These are phyloP conservation scores for Candida sp. DNA, from an alignment of 1,139 yeast genomes.

Conservation along the genomic window DNA sequence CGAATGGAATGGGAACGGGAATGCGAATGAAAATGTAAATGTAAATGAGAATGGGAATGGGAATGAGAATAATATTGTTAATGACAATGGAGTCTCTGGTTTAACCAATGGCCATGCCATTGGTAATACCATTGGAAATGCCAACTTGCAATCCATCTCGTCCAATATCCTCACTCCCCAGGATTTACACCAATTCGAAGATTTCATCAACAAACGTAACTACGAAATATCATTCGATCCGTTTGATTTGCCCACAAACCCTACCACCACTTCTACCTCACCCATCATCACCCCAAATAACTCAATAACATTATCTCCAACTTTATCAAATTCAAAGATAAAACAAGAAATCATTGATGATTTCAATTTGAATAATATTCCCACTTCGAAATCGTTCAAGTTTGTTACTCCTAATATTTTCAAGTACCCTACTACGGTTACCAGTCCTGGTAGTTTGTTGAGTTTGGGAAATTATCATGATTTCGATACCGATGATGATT, in stretches of 20 bases:
- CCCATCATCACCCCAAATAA: background rate
- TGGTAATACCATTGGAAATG: background rate
- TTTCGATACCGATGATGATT: background rate
- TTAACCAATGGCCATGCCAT: background rate
- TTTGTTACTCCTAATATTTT: conserved; percentile 16
- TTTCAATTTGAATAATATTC: conserved; percentile 35
- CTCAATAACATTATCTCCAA: background rate
- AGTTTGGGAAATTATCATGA: conserved; percentile 1
- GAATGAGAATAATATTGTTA: background rate
- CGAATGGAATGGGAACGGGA: background rate
- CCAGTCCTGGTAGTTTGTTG: conserved; percentile 1
- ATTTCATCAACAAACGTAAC: background rate
- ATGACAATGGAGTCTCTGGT: background rate
- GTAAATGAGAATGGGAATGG: background rate
- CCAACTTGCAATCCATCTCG: background rate
- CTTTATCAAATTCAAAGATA: conserved; percentile 24
- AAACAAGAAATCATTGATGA: conserved; percentile 43
- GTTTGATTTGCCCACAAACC: background rate
- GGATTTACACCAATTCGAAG: background rate
- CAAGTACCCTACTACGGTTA: conserved; percentile 6
- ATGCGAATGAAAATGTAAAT: background rate
- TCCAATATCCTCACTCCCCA: background rate
- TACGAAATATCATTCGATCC: background rate
- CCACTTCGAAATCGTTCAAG: conserved; percentile 11
- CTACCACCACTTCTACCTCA: background rate